Percentiles rank a stretch among this genome's conserved stretches.
Evolutionary conservation across 768 basidiomycete species (phyloP).

Genomic region (Kwoniella sp.): DNA sequence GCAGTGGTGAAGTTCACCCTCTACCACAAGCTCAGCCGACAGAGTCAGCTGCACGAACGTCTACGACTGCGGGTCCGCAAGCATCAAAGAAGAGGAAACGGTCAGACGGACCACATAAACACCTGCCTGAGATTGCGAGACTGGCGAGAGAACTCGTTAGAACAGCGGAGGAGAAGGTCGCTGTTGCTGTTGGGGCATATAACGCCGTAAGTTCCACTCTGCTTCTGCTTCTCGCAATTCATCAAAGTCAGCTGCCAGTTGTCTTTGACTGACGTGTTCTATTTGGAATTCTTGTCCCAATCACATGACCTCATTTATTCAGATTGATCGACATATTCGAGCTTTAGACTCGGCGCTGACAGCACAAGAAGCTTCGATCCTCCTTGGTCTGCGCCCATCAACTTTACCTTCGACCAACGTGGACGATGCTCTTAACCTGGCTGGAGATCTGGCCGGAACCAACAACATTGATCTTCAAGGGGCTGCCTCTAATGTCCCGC

Average conservation of each 20-base stretch:
- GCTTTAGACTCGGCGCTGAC: slow-evolving; percentile 52
- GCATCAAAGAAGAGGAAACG: background rate
- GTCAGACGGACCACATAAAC: background rate
- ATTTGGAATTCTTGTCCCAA: too few relatives aligned
- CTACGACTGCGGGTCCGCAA: background rate
- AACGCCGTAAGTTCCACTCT: slow-evolving; percentile 43
- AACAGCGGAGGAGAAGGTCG: slow-evolving; percentile 55
- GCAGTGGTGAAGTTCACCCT: too few relatives aligned
- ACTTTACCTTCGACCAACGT: slow-evolving; percentile 47
- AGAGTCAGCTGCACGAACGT: background rate
- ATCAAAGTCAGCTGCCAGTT: too few relatives aligned
- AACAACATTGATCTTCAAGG: background rate
- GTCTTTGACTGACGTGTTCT: too few relatives aligned
- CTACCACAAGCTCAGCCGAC: background rate
- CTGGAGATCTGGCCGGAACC: slow-evolving; percentile 6
- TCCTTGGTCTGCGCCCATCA: slow-evolving; percentile 46
- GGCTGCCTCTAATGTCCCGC: background rate
- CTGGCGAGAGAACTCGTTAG: slow-evolving; percentile 48
- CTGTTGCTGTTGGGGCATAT: slow-evolving; percentile 54
- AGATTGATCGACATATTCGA: slow-evolving; percentile 56
- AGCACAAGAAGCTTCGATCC: slow-evolving; percentile 50
- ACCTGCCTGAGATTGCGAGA: slow-evolving; percentile 49
- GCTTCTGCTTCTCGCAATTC: background rate
- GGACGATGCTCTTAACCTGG: slow-evolving; percentile 23
- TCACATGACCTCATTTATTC: slow-evolving; percentile 7